Evolutionary conservation across 495 filamentous ascomycete genomes (phyloP).

Genomic region (Evernia prunastri): DNA sequence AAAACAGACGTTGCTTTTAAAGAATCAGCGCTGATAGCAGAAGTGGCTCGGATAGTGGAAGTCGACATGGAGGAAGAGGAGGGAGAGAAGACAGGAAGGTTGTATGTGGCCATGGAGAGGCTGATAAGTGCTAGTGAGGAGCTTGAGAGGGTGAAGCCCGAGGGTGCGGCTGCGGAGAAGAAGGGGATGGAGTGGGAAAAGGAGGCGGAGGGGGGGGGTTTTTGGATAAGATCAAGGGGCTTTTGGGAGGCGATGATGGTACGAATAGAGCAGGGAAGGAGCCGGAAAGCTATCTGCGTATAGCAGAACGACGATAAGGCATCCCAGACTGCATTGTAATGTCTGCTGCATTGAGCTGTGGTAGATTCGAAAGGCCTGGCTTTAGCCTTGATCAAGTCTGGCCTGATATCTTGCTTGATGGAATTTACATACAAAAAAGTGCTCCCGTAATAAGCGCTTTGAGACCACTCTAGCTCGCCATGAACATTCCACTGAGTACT

Average conservation of each 20-base stretch:
- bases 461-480: too few species aligned
- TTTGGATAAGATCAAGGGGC: slow-evolving; percentile 28
- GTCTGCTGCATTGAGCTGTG: too few species aligned
- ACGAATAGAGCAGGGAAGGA: not conserved
- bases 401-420: not conserved
- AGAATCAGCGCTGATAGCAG: slow-evolving; percentile 79
- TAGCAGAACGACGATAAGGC: not conserved
- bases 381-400: not conserved
- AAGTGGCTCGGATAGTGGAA: slow-evolving; percentile 39
- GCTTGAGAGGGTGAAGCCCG: not conserved
- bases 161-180: slow-evolving; percentile 24
- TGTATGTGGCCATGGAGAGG: not conserved
- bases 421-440: not conserved
- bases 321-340: too few species aligned
- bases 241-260: slow-evolving; percentile 60
- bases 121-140: not conserved
- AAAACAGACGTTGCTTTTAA: slow-evolving; percentile 24
- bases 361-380: not conserved
- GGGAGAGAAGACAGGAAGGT: not conserved
- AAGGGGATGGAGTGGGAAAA: slow-evolving; percentile 11
- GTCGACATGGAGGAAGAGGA: not conserved
- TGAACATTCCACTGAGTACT: too few species aligned
- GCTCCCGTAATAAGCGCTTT: not conserved
- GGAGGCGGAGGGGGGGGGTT: slow-evolving; percentile 37
- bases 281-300: not conserved